Evolutionary conservation across 352 stramenopile species (phyloP), one percentile per base, ranked within the genome.

Genomic region (Globisporangium yorkense): DNA sequence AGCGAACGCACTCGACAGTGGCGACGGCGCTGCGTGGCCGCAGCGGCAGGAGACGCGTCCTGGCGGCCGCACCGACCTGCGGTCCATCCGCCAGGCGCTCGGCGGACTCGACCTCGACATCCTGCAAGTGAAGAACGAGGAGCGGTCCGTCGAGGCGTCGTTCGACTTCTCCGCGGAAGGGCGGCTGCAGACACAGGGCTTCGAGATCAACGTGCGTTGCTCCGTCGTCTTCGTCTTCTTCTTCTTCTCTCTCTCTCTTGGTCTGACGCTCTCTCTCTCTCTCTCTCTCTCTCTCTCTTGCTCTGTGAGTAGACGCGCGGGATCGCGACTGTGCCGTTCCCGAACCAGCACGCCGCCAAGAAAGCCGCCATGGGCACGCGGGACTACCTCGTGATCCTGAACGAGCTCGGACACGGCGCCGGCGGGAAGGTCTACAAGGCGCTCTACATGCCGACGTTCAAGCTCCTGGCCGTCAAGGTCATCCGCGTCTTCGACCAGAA

Each of bases 361-460:
- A 51, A 29, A 50, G 65, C 54, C 2, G 45, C 67, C 2, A 57
- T 83, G 21, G 74, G 74, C 39, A 88, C 81, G 2, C 81, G 77
- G 15, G 77, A 93, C 27, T 89, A 77, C 33, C 63, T 93, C 46
- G 49, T 93, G 2, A 29, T 90, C 12, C 51, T 93, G 1, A 78
- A 87, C 37, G 82, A 92, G 24, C 66, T 94, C 21, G 84, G 84
- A 0, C 82, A 91, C 58, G 90, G 90, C 44, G 90, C 90, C 10
- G 73, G 89, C 31, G 89, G 89, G 35, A 93, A 92, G 59, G 90
- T 97, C 8, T 88, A 90, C 67, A 93, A 95, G 56, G 88, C 89
- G 20, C 56, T 97, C 50, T 94, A 97, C 56, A 68, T 96, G 40
- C 89, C 88, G 12, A 94, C 90, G 5, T 88, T 97, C 59, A 83